Conservation (phyloP, 495 filamentous ascomycete genomes). For the Pseudomonodictys pantanalensis region DNA sequence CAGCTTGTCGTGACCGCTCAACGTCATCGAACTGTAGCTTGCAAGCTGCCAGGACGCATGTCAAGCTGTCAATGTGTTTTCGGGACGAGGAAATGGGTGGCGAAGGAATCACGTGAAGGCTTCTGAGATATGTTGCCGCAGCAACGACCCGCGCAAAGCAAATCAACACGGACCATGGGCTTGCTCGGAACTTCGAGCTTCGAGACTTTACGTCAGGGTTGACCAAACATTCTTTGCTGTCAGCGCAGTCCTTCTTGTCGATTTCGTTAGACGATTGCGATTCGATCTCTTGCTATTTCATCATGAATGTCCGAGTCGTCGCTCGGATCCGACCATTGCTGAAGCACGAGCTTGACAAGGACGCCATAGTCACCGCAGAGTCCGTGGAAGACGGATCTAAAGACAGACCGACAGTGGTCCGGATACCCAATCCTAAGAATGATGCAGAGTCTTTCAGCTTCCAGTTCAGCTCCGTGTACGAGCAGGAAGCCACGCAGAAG, state of each 20-base stretch:
- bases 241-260: background rate
- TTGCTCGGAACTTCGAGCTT: background rate
- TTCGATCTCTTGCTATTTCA: slow-evolving; percentile 31
- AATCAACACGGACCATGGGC: background rate
- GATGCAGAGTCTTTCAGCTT: slow-evolving; percentile 87
- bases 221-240: slow-evolving; percentile 20
- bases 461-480: slow-evolving; percentile 92
- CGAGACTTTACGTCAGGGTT: background rate
- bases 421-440: slow-evolving; percentile 94
- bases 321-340: slow-evolving; percentile 86
- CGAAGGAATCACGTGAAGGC: background rate
- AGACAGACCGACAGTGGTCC: slow-evolving; percentile 64
- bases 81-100: too few species aligned
- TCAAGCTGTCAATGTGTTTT: too few species aligned
- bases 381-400: slow-evolving; percentile 43
- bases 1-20: too few species aligned
- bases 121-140: background rate
- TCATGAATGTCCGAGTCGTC: slow-evolving; percentile 76
- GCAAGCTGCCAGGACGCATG: too few species aligned
- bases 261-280: too few species aligned
- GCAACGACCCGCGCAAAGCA: background rate
- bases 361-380: slow-evolving; percentile 71
- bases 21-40: too few species aligned
- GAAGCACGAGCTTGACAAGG: slow-evolving; percentile 74
- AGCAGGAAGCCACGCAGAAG: slow-evolving; percentile 72